Percentiles rank a stretch among this genome's conserved stretches.
Evolutionary conservation across 2,329 filamentous ascomycete species (phyloP).

Genomic region (Fusarium algeriense): DNA sequence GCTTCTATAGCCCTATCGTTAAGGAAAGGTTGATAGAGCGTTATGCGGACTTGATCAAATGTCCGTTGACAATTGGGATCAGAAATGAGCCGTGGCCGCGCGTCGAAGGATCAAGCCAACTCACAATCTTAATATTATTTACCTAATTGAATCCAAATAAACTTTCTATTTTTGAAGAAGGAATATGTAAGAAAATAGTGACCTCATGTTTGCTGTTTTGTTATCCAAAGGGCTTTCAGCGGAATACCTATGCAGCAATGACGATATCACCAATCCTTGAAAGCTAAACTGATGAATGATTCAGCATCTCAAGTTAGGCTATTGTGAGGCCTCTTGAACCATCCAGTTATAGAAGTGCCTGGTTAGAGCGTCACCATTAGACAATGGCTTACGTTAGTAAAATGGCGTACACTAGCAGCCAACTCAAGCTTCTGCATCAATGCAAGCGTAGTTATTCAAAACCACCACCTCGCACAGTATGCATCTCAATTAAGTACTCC

Average conservation of each 20-base stretch:
- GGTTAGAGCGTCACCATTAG: slow-evolving; percentile 4
- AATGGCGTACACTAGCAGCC: not conserved
- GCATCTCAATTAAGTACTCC: too few species aligned
- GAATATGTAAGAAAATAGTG: not conserved
- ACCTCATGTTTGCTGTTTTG: too few species aligned
- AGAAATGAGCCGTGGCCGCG: not conserved
- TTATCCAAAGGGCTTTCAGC: too few species aligned
- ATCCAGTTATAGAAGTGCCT: not conserved
- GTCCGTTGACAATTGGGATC: not conserved
- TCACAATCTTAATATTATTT: too few species aligned
- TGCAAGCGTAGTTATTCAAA: not conserved
- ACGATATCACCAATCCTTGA: too few species aligned
- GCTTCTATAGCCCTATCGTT: fast-evolving
- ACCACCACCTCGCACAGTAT: not conserved
- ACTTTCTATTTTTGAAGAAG: fast-evolving
- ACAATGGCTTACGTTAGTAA: not conserved
- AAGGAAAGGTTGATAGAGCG: fast-evolving
- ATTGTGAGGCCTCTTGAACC: not conserved
- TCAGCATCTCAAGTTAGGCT: too few species aligned
- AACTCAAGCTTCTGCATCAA: not conserved
- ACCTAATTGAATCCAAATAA: not conserved
- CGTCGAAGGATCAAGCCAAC: not conserved
- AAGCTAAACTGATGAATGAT: too few species aligned
- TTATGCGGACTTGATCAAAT: not conserved
- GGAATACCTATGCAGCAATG: too few species aligned